Evolutionary conservation across 345 rosid species (phyloP).

Genomic region (Triadica sebifera): DNA sequence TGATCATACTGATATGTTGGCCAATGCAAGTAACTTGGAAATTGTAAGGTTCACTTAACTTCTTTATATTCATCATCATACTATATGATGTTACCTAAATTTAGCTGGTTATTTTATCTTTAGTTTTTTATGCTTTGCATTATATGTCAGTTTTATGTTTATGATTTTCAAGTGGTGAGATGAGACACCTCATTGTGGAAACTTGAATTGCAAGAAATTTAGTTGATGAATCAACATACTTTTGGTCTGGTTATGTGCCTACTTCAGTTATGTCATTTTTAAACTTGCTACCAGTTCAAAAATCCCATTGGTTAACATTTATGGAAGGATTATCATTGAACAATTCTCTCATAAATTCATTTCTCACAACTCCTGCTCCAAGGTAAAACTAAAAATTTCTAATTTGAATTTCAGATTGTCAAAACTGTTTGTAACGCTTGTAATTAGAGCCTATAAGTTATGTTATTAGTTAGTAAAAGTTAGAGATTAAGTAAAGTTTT

Average conservation of each 20-base stretch:
- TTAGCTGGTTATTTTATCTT: background rate
- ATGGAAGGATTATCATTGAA: slow-evolving; percentile 54
- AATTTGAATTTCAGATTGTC: slow-evolving; percentile 11
- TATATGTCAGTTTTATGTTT: slow-evolving; percentile 6
- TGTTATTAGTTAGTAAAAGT: too few relatives aligned
- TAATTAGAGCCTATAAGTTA: too few relatives aligned
- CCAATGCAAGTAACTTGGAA: slow-evolving; percentile 37
- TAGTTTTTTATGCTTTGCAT: slow-evolving; percentile 1
- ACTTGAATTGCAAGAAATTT: slow-evolving; percentile 68
- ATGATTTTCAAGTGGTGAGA: slow-evolving; percentile 47
- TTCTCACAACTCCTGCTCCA: slow-evolving; percentile 50
- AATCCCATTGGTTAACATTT: slow-evolving; percentile 53
- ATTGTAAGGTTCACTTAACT: slow-evolving; percentile 3
- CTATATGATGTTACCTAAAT: background rate
- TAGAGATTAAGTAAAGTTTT: too few relatives aligned
- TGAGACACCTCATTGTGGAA: slow-evolving; percentile 73
- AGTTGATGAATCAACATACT: slow-evolving; percentile 54
- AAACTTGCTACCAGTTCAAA: slow-evolving; percentile 39
- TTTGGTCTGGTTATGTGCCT: too few relatives aligned
- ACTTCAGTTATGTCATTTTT: slow-evolving; percentile 41
- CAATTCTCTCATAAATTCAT: slow-evolving; percentile 44
- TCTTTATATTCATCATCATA: background rate
- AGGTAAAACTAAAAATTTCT: slow-evolving; percentile 37
- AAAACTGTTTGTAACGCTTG: too few relatives aligned
- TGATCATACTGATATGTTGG: slow-evolving; percentile 18